These are phyloP conservation scores for Aspergillus mulundensis DNA, from an alignment of 495 filamentous ascomycete species.

Conservation along the genomic window DNA sequence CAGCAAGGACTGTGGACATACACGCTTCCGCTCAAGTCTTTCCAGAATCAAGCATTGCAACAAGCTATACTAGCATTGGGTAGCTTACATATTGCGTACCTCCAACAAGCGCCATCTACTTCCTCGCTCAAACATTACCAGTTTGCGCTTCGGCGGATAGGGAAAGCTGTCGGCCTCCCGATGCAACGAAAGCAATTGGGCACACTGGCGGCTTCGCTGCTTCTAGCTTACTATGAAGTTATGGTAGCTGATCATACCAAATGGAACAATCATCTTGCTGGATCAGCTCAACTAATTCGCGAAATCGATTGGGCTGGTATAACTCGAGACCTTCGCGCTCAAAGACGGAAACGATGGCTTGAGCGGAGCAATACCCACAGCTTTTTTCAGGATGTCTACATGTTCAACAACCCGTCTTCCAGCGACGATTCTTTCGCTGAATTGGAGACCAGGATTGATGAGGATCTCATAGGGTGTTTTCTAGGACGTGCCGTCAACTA, in stretches of 20 bases:
- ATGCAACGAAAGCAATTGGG: slow-evolving; percentile 69
- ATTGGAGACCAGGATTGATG: slow-evolving; percentile 39
- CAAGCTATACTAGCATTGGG: slow-evolving; percentile 89
- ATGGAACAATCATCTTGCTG: slow-evolving; percentile 89
- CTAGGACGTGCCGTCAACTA: slow-evolving; percentile 43
- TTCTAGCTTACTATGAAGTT: slow-evolving; percentile 91
- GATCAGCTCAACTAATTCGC: slow-evolving; percentile 74
- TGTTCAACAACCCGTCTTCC: slow-evolving; percentile 17
- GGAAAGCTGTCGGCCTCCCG: slow-evolving; percentile 66
- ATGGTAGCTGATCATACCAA: slow-evolving; percentile 92
- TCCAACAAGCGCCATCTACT: slow-evolving; percentile 65
- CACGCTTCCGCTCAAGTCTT: slow-evolving; percentile 76
- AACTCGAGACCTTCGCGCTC: slow-evolving; percentile 62
- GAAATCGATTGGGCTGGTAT: slow-evolving; percentile 76
- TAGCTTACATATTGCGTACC: slow-evolving; percentile 82
- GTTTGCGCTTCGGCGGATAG: slow-evolving; percentile 72
- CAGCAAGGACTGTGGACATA: slow-evolving; percentile 85
- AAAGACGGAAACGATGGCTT: slow-evolving; percentile 31
- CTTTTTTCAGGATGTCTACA: slow-evolving; percentile 14
- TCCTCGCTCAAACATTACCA: slow-evolving; percentile 91
- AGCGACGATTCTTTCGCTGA: slow-evolving; percentile 44
- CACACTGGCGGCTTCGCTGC: slow-evolving; percentile 81
- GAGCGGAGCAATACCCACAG: slow-evolving; percentile 19
- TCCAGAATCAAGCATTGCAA: slow-evolving; percentile 78
- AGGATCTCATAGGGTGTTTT: slow-evolving; percentile 39